Percentiles rank a stretch among this genome's conserved stretches.
These are phyloP conservation scores for Pseudonectria buxi DNA, from an alignment of 2,329 filamentous ascomycete species.

Conservation along the genomic window DNA sequence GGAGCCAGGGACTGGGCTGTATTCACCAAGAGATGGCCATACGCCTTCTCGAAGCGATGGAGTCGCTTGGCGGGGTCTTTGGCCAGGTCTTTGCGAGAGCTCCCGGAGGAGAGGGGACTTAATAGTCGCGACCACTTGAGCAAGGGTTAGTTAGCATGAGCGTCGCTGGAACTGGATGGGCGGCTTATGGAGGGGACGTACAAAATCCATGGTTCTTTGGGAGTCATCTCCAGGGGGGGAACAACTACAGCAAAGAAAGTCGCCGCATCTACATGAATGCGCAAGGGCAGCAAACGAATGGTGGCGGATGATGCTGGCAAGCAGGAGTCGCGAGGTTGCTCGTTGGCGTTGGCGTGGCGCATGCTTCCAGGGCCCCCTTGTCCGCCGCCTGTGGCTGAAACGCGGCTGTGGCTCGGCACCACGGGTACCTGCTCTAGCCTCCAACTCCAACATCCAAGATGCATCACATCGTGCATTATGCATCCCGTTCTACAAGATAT, in stretches of 20 bases:
- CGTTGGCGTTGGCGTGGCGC: no score
- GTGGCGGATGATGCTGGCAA: no score
- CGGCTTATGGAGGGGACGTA: constrained; percentile 26
- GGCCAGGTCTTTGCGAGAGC: constrained; percentile 51
- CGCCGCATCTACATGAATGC: constrained; percentile 12
- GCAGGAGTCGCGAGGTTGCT: no score
- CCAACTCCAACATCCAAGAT: no score
- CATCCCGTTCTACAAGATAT: no score
- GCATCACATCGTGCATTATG: no score
- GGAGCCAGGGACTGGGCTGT: background rate
- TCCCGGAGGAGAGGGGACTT: constrained; percentile 52
- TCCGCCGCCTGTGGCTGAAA: no score
- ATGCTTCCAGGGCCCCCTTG: no score
- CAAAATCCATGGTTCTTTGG: constrained; percentile 50
- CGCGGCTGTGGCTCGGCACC: no score
- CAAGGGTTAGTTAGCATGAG: constrained; percentile 1
- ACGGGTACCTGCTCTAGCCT: no score
- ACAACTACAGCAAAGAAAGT: constrained; percentile 9
- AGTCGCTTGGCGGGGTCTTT: constrained; percentile 58
- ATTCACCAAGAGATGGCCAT: constrained; percentile 53
- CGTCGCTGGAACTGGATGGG: constrained; percentile 1
- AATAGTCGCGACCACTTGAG: constrained; percentile 60
- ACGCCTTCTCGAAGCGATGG: constrained; percentile 61
- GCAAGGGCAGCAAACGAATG: no score
- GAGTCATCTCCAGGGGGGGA: constrained; percentile 36